A percentile compares a stretch with the other conserved stretches of the same genome.
Evolutionary conservation across 768 basidiomycete genomes (phyloP).

Genomic region (Phlebiopsis flavidoalba): DNA sequence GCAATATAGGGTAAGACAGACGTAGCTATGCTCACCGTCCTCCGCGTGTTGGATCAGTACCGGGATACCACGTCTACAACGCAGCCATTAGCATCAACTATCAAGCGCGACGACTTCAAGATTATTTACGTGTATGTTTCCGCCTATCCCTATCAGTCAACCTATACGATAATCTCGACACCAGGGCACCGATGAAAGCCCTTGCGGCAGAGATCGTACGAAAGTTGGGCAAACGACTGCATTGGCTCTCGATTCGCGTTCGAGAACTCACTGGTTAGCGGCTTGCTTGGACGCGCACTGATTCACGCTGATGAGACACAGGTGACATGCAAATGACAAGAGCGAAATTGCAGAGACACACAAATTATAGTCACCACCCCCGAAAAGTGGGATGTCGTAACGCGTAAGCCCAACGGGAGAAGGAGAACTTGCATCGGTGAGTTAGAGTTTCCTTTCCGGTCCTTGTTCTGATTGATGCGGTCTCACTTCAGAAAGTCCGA

Average conservation of each 20-base stretch:
- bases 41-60: conserved; percentile 83
- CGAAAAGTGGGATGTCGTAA: conserved; percentile 99
- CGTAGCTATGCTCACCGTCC: conserved; percentile 89
- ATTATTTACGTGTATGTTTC: conserved; percentile 84
- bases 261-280: conserved; percentile 81
- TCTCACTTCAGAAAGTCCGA: conserved; percentile 66
- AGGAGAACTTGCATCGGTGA: conserved; percentile 89
- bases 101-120: conserved; percentile 77
- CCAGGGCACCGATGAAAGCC: conserved; percentile 96
- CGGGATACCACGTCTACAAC: conserved; percentile 26
- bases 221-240: conserved; percentile 84
- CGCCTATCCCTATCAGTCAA: background rate
- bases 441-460: conserved; percentile 24
- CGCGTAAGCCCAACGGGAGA: conserved; percentile 94
- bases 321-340: conserved; percentile 96
- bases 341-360: conserved; percentile 93
- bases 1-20: conserved; percentile 90
- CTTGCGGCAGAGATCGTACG: conserved; percentile 92
- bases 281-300: background rate
- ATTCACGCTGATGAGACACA: conserved; percentile 8
- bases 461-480: background rate
- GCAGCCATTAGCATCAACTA: conserved; percentile 39
- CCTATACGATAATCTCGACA: background rate
- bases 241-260: conserved; percentile 84
- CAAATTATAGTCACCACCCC: conserved; percentile 99